phyloP scores from a whole-genome alignment of 2,329 filamentous ascomycete genomes.

The Albifimbria verrucaria region DNA sequence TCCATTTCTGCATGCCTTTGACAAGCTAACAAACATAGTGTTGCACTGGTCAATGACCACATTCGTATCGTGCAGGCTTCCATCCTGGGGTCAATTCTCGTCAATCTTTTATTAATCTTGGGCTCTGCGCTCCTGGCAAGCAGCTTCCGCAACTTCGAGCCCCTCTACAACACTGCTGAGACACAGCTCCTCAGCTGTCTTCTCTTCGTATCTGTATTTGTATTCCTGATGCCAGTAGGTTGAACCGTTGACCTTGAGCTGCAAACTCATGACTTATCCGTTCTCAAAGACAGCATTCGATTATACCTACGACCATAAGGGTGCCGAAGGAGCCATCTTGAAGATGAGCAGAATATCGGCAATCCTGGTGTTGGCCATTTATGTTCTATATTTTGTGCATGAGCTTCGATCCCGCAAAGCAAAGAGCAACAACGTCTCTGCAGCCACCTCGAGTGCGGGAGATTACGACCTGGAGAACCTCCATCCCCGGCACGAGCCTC shows the following conservation, averaged over 20 bases:
- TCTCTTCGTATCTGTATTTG: conserved; percentile 35
- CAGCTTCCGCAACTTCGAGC: conserved; percentile 65
- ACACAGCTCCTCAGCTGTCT: conserved; percentile 32
- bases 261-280: not conserved
- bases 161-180: conserved; percentile 35
- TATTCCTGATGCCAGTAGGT: conserved; percentile 34
- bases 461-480: conserved; percentile 44
- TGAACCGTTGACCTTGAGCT: not conserved
- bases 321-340: conserved; percentile 61
- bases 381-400: conserved; percentile 70
- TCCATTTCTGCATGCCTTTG: not conserved
- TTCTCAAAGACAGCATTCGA: conserved; percentile 44
- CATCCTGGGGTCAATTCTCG: conserved; percentile 72
- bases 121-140: conserved; percentile 73
- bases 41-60: conserved; percentile 52
- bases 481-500: not conserved
- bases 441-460: conserved; percentile 47
- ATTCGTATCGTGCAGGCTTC: conserved; percentile 75
- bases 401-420: conserved; percentile 69
- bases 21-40: conserved; percentile 39
- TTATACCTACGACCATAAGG: conserved; percentile 44
- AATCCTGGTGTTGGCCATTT: conserved; percentile 69
- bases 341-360: conserved; percentile 76
- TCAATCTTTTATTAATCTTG: conserved; percentile 71
- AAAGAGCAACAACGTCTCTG: conserved; percentile 66